phyloP scores from a whole-genome alignment of 2,329 filamentous ascomycete genomes.

The Rutstroemia sp. region DNA sequence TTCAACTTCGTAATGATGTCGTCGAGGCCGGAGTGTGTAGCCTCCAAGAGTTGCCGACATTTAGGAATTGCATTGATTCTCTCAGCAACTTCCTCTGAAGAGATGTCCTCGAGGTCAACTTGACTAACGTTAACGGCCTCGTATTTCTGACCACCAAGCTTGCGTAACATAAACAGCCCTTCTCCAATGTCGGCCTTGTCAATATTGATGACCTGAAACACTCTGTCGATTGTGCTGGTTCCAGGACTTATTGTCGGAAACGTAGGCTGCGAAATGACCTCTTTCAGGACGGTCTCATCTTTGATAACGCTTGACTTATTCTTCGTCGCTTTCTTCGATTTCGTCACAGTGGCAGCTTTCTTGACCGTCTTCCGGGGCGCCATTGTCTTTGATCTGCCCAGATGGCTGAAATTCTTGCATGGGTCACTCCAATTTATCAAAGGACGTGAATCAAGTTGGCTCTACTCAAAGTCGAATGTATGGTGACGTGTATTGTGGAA shows the following conservation, averaged over 20 bases:
- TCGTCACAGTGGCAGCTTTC: background rate
- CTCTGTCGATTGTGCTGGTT: background rate
- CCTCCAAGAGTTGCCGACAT: conserved; percentile 4
- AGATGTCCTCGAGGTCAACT: conserved; percentile 6
- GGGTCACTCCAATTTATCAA: background rate
- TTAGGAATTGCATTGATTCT: conserved; percentile 7
- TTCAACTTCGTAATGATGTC: conserved; percentile 8
- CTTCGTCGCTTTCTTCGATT: background rate
- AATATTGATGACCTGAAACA: conserved; percentile 13
- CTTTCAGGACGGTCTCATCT: background rate
- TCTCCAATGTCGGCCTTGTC: conserved; percentile 11
- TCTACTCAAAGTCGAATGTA: too few species aligned
- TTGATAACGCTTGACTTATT: background rate
- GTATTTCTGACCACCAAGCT: conserved; percentile 12
- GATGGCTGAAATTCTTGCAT: background rate
- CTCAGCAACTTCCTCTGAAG: conserved; percentile 13
- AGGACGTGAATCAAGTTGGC: background rate
- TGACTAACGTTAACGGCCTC: conserved; percentile 15
- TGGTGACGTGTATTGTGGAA: too few species aligned
- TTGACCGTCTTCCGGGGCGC: background rate
- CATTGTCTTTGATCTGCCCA: background rate
- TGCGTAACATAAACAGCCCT: conserved; percentile 17
- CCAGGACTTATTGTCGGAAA: background rate
- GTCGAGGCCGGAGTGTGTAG: conserved; percentile 10
- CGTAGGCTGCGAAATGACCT: background rate